Conservation (phyloP, 257 asterid genomes). For the Penstemon barbatus region DNA sequence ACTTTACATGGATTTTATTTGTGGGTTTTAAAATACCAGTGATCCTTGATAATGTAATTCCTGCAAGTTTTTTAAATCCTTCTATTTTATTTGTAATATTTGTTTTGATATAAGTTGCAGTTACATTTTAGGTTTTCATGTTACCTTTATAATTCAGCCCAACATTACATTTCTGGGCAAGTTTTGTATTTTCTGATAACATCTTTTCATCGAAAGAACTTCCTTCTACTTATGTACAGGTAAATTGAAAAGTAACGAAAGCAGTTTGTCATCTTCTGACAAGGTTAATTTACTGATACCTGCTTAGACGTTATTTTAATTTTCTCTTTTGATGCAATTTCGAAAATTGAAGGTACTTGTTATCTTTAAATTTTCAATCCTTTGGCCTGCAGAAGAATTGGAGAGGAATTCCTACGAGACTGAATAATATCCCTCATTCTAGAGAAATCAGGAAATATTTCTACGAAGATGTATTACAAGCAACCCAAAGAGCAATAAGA, state of each 20-base stretch:
- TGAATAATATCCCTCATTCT: slow-evolving; percentile 95
- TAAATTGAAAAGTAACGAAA: slow-evolving; percentile 37
- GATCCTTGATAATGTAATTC: not conserved
- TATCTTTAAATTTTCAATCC: slow-evolving; percentile 20
- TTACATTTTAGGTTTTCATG: not conserved
- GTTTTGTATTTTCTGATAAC: slow-evolving; percentile 22
- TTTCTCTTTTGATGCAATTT: not conserved
- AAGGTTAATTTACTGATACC: slow-evolving; percentile 43
- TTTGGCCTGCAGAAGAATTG: slow-evolving; percentile 59
- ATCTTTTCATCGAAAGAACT: slow-evolving; percentile 29
- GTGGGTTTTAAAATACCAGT: not conserved
- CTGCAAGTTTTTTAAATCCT: not conserved
- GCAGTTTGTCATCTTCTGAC: slow-evolving; percentile 36
- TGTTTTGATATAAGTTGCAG: slow-evolving; percentile 9
- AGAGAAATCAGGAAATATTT: slow-evolving; percentile 92
- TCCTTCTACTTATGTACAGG: slow-evolving; percentile 39
- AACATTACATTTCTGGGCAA: not conserved
- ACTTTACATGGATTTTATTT: slow-evolving; percentile 14
- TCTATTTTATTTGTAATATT: not conserved
- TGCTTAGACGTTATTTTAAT: slow-evolving; percentile 12
- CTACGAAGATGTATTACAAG: slow-evolving; percentile 80
- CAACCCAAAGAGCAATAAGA: slow-evolving; percentile 73
- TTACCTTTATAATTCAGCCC: not conserved
- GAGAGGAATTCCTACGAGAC: slow-evolving; percentile 95
- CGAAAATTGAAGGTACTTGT: slow-evolving; percentile 9